These are phyloP conservation scores for Mollisiaceae sp. DNA, from an alignment of 2,329 filamentous ascomycete genomes.

Conservation along the genomic window DNA sequence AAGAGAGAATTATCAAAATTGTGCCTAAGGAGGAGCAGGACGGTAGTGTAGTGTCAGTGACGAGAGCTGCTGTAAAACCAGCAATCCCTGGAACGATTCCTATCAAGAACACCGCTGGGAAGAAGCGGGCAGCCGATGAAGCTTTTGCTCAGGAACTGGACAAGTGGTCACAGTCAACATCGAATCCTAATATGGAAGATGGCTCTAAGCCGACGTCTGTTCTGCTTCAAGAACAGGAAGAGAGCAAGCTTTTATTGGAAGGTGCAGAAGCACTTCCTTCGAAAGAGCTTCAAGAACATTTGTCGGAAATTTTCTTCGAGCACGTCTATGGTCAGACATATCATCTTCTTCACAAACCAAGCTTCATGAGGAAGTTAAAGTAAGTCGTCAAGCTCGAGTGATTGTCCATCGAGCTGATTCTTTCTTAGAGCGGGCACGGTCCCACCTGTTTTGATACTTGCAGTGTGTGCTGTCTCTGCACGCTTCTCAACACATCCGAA, in stretches of 20 bases:
- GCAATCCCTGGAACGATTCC: slow-evolving; percentile 63
- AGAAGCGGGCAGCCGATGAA: slow-evolving; percentile 85
- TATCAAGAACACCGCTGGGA: slow-evolving; percentile 59
- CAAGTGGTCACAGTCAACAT: slow-evolving; percentile 72
- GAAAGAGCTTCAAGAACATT: slow-evolving; percentile 88
- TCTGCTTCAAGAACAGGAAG: slow-evolving; percentile 69
- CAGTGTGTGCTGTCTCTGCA: slow-evolving; percentile 93
- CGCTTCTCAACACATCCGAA: slow-evolving; percentile 91
- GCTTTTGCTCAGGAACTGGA: slow-evolving; percentile 85
- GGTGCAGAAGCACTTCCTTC: slow-evolving; percentile 82
- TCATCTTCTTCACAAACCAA: slow-evolving; percentile 92
- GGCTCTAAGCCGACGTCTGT: slow-evolving; percentile 58
- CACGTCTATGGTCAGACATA: slow-evolving; percentile 96
- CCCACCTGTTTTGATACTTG: slow-evolving; percentile 89
- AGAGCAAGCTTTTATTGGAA: slow-evolving; percentile 78
- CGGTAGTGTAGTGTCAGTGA: slow-evolving; percentile 65
- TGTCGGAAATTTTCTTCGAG: slow-evolving; percentile 95
- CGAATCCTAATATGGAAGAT: slow-evolving; percentile 54
- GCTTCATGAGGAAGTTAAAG: slow-evolving; percentile 88
- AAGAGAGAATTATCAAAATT: slow-evolving; percentile 95
- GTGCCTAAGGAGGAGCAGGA: slow-evolving; percentile 86
- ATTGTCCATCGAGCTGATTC: neutral
- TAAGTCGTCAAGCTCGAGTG: slow-evolving; percentile 46
- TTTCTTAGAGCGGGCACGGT: slow-evolving; percentile 70
- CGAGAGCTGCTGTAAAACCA: slow-evolving; percentile 84